Evolutionary conservation across 768 basidiomycete species (phyloP).

Genomic region (Boletus subparvulus): DNA sequence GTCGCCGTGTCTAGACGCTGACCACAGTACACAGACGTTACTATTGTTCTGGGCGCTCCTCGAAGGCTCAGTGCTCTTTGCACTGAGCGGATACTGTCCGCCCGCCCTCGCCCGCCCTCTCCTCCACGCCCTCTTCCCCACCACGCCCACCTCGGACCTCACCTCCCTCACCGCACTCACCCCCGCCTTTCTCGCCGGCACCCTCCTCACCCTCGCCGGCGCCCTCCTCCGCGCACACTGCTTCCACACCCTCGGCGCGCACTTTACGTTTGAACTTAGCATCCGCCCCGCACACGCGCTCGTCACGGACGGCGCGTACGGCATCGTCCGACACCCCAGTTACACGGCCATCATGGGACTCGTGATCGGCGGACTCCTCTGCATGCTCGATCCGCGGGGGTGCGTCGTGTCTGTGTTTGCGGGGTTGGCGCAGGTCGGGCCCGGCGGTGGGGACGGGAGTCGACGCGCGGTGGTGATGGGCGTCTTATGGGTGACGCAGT

Average conservation of each 20-base stretch:
- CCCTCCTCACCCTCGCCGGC: conserved; percentile 3
- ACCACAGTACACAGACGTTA: neutral
- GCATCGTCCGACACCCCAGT: conserved; percentile 32
- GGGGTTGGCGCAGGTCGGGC: neutral
- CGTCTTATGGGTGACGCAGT: neutral
- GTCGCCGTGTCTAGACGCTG: neutral
- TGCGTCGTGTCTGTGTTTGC: conserved; percentile 1
- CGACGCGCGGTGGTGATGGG: neutral
- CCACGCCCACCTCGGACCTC: neutral
- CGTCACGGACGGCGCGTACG: conserved; percentile 28
- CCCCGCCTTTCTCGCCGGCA: conserved; percentile 10
- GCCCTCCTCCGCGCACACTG: conserved; percentile 14
- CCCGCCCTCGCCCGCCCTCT: neutral
- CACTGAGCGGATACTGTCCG: neutral
- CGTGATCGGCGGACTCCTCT: conserved; percentile 1
- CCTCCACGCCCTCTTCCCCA: neutral
- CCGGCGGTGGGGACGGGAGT: too few species aligned
- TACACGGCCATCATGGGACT: conserved; percentile 13
- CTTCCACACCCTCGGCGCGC: conserved; percentile 19
- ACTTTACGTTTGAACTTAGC: conserved; percentile 30
- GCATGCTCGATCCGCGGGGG: conserved; percentile 4
- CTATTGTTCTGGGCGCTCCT: conserved; percentile 5
- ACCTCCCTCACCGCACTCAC: conserved; percentile 11
- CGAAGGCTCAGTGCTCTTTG: conserved; percentile 1
- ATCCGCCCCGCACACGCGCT: conserved; percentile 22